These are phyloP conservation scores for Diplodia mutila DNA, from an alignment of 2,329 filamentous ascomycete genomes.

Conservation along the genomic window DNA sequence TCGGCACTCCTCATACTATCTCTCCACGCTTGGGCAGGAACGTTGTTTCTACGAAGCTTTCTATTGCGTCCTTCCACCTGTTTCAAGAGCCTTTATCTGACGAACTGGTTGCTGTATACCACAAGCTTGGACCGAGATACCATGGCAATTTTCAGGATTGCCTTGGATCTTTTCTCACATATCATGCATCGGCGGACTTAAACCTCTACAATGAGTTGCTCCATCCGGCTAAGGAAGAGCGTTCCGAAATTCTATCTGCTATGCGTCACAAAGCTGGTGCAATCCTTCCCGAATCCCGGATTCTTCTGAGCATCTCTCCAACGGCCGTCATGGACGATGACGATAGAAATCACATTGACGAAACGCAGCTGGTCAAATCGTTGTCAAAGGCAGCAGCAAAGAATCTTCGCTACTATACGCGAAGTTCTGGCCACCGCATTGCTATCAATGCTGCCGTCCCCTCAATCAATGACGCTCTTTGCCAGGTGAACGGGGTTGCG, in stretches of 20 bases:
- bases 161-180: conserved; percentile 93
- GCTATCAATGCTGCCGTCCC: conserved; percentile 88
- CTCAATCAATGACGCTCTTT: conserved; percentile 85
- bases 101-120: conserved; percentile 88
- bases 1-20: conserved; percentile 89
- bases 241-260: conserved; percentile 86
- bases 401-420: conserved; percentile 69
- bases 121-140: conserved; percentile 86
- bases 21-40: conserved; percentile 75
- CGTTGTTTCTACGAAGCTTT: conserved; percentile 79
- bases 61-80: conserved; percentile 84
- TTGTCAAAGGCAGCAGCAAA: conserved; percentile 73
- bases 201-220: conserved; percentile 90
- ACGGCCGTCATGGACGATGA: conserved; percentile 80
- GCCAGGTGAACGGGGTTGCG: conserved; percentile 77
- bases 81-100: conserved; percentile 88
- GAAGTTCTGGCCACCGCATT: conserved; percentile 74
- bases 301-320: conserved; percentile 83
- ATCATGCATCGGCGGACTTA: conserved; percentile 86
- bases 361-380: conserved; percentile 74
- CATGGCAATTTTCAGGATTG: conserved; percentile 97
- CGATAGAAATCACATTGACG: conserved; percentile 70
- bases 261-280: conserved; percentile 83
- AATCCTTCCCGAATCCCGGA: conserved; percentile 77
- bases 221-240: conserved; percentile 85